Evolutionary conservation across 2,329 filamentous ascomycete genomes (phyloP).

Genomic region (Albifimbria verrucaria): DNA sequence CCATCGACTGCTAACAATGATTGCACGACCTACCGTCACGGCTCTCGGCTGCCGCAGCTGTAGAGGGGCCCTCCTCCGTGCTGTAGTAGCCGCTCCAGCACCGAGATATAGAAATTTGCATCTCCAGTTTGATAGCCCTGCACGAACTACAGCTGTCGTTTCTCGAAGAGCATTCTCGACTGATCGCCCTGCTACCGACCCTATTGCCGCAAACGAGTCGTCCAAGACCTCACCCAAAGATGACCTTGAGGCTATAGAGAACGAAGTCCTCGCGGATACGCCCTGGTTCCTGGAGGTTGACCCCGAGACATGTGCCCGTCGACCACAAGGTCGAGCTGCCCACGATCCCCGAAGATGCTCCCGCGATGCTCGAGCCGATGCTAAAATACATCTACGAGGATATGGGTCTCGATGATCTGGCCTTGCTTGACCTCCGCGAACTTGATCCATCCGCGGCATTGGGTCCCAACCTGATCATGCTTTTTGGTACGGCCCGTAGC

Average conservation of each 20-base stretch:
- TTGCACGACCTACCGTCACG: slow-evolving; percentile 24
- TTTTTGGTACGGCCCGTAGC: slow-evolving; percentile 86
- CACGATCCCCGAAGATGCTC: slow-evolving; percentile 62
- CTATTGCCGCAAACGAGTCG: slow-evolving; percentile 11
- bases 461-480: slow-evolving; percentile 85
- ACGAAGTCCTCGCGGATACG: slow-evolving; percentile 25
- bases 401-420: slow-evolving; percentile 79
- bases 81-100: slow-evolving; percentile 20
- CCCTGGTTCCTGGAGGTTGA: slow-evolving; percentile 89
- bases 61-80: slow-evolving; percentile 24
- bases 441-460: slow-evolving; percentile 85
- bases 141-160: slow-evolving; percentile 13
- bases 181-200: background rate
- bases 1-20: too few species aligned
- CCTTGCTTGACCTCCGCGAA: slow-evolving; percentile 75
- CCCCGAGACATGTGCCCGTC: slow-evolving; percentile 46
- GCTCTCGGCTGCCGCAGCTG: slow-evolving; percentile 28
- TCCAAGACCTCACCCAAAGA: background rate
- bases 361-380: slow-evolving; percentile 67
- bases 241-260: slow-evolving; percentile 10
- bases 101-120: slow-evolving; percentile 19
- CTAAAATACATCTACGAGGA: slow-evolving; percentile 79
- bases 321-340: slow-evolving; percentile 48
- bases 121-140: slow-evolving; percentile 9
- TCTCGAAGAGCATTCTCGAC: slow-evolving; percentile 18